phyloP scores from a whole-genome alignment of 2,329 filamentous ascomycete species.

The Colletotrichum limetticola region DNA sequence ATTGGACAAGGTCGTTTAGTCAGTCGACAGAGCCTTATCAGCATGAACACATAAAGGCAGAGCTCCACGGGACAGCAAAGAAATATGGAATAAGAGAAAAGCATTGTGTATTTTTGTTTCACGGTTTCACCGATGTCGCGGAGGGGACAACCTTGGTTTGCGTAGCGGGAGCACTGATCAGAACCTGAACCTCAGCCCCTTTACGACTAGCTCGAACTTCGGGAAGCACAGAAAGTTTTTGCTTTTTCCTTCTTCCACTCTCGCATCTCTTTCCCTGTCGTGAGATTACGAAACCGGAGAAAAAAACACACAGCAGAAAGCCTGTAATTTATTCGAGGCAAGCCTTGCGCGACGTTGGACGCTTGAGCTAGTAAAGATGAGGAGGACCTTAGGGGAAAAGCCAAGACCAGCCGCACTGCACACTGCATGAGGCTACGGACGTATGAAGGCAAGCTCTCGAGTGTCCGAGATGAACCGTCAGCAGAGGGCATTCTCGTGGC shows the following conservation, averaged over 20 bases:
- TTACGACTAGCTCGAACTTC: not conserved
- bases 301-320: not conserved
- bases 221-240: not conserved
- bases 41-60: not conserved
- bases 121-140: not conserved
- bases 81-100: not conserved
- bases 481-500: too few relatives aligned
- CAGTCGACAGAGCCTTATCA: not conserved
- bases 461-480: not conserved
- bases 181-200: not conserved
- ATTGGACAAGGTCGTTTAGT: conserved; percentile 2
- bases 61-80: not conserved
- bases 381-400: not conserved
- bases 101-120: not conserved
- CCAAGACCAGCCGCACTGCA: not conserved
- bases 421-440: not conserved
- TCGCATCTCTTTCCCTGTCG: not conserved
- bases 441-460: not conserved
- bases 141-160: not conserved
- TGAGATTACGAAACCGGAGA: not conserved
- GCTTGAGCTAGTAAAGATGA: not conserved
- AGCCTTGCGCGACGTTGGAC: conserved; percentile 9
- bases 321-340: conserved; percentile 17
- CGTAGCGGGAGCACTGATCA: conserved; percentile 18
- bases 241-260: not conserved